These are phyloP conservation scores for Marchantia polymorpha DNA, from an alignment of 225 moss, liverwort and hornwort species.

Conservation along the genomic window DNA sequence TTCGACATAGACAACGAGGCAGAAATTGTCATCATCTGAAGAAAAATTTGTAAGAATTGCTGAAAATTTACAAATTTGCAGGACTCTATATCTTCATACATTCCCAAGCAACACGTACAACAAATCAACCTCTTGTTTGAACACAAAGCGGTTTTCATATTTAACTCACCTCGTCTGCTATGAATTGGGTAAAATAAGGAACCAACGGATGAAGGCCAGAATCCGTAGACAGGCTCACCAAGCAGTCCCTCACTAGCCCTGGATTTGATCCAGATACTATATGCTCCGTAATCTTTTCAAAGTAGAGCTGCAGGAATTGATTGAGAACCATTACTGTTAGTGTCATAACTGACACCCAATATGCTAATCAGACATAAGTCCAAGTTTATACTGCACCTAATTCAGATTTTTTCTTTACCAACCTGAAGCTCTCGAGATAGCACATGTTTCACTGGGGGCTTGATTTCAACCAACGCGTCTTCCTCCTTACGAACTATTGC, in stretches of 20 bases:
- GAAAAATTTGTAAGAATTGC: background rate
- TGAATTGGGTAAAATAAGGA: conserved; percentile 92
- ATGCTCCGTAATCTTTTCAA: conserved; percentile 90
- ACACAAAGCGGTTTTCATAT: too few species aligned
- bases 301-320: conserved; percentile 67
- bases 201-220: conserved; percentile 98
- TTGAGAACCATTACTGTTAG: background rate
- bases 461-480: conserved; percentile 66
- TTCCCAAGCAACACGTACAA: background rate
- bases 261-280: conserved; percentile 76
- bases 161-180: conserved; percentile 79
- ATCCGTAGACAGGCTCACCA: conserved; percentile 89
- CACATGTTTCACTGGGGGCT: conserved; percentile 89
- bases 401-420: background rate
- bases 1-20: conserved; percentile 25
- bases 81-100: background rate
- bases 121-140: too few species aligned
- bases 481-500: conserved; percentile 75
- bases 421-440: conserved; percentile 97
- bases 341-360: background rate
- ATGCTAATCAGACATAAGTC: background rate
- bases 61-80: too few species aligned
- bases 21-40: background rate
- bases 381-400: background rate
- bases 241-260: conserved; percentile 72